Percentiles rank a stretch among this genome's conserved stretches.
Conservation (phyloP, 192 early-diverging fungal genomes). For the Allomyces arbusculus region DNA sequence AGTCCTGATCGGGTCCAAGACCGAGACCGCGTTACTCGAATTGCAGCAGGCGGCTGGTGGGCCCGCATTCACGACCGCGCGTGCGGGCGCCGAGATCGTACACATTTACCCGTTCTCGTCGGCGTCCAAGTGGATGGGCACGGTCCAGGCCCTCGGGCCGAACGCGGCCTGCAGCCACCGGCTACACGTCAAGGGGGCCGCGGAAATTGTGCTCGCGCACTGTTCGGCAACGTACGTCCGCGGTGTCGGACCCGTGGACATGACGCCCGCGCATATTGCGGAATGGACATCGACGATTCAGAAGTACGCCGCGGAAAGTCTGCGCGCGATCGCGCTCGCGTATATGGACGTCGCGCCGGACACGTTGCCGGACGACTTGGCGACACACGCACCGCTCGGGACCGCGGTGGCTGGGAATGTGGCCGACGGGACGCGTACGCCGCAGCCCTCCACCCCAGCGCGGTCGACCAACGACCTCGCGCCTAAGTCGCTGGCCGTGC, state of each 20-base stretch:
- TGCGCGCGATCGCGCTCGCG: slow-evolving; percentile 78
- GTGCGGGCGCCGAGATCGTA: slow-evolving; percentile 35
- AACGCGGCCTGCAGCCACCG: slow-evolving; percentile 21
- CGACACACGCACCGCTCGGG: slow-evolving; percentile 1
- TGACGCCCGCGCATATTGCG: slow-evolving; percentile 11
- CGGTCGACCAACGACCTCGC: background rate
- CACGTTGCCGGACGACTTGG: background rate
- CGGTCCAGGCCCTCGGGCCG: slow-evolving; percentile 35
- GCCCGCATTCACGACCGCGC: slow-evolving; percentile 34
- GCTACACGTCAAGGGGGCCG: slow-evolving; percentile 85
- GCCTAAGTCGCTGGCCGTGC: too few relatives aligned
- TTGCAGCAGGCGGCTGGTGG: slow-evolving; percentile 49
- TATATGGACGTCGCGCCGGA: slow-evolving; percentile 44
- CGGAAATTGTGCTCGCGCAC: slow-evolving; percentile 56
- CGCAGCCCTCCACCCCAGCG: background rate
- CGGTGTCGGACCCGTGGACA: slow-evolving; percentile 12
- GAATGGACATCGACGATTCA: slow-evolving; percentile 32
- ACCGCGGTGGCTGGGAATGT: background rate
- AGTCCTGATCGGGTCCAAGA: slow-evolving; percentile 74
- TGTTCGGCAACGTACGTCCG: slow-evolving; percentile 24
- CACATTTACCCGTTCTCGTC: slow-evolving; percentile 81
- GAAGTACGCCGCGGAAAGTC: slow-evolving; percentile 51
- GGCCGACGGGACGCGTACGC: background rate
- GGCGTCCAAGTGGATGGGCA: slow-evolving; percentile 82
- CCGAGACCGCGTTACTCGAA: slow-evolving; percentile 75